A percentile compares a stretch with the other conserved stretches of the same genome.
phyloP scores from a whole-genome alignment of 768 basidiomycete species.

The Pleurotus djamor region DNA sequence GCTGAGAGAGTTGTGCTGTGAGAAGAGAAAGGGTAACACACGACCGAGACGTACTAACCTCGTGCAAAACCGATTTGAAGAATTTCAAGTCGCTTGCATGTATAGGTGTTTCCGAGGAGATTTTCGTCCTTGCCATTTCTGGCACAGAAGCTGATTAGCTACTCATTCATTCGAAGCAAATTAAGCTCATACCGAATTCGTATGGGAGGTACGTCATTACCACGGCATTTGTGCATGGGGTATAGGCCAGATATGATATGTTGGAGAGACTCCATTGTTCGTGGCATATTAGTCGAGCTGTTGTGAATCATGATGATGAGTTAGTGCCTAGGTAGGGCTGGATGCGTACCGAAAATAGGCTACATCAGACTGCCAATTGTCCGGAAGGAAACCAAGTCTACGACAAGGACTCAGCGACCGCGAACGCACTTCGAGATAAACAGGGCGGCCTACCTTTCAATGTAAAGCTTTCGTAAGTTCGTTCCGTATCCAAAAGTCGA shows the following conservation, averaged over 20 bases:
- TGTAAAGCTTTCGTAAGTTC: slow-evolving; percentile 59
- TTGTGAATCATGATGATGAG: neutral
- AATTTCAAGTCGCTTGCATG: slow-evolving; percentile 65
- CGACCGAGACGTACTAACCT: slow-evolving; percentile 33
- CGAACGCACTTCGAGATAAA: neutral
- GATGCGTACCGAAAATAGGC: slow-evolving; percentile 58
- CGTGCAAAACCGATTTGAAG: slow-evolving; percentile 62
- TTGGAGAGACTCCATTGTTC: slow-evolving; percentile 74
- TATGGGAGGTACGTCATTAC: slow-evolving; percentile 44
- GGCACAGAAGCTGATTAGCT: neutral
- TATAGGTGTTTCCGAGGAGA: slow-evolving; percentile 63
- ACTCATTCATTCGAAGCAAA: neutral
- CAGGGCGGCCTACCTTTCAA: slow-evolving; percentile 50
- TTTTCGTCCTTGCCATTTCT: slow-evolving; percentile 71
- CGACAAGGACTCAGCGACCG: neutral
- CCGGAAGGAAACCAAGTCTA: slow-evolving; percentile 68
- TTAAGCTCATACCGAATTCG: slow-evolving; percentile 45
- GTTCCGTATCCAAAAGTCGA: slow-evolving; percentile 65
- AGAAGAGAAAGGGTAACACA: neutral
- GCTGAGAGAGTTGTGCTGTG: slow-evolving; percentile 30
- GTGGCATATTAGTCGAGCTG: slow-evolving; percentile 74
- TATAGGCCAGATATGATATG: slow-evolving; percentile 77
- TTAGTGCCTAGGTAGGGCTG: neutral
- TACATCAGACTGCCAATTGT: slow-evolving; percentile 39
- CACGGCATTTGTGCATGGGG: slow-evolving; percentile 46